Evolutionary conservation across 345 rosid species (phyloP), one percentile per base, ranked within the genome.

Genomic region (Ricinus communis): DNA sequence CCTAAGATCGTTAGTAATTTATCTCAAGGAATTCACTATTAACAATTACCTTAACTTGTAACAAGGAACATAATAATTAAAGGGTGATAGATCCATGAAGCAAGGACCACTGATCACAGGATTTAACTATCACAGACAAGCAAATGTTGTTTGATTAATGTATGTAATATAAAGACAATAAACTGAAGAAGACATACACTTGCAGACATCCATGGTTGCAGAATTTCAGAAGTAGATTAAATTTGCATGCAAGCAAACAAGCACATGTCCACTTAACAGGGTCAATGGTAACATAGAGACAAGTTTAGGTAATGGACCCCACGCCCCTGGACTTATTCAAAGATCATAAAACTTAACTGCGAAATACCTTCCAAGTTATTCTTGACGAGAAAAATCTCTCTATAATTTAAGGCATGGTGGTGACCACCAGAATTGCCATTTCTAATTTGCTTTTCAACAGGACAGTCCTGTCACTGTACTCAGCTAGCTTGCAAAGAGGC

Each of bases 271-370:
- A 24, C 65, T 56, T 56, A 27, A 51, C 19, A 58, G 25, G 46
- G 57, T 66, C 66, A 57, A 65, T 56, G 51, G 28, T 14, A 57
- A 57, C 43, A 66, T 40, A 21, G 30, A 53, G 60, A 71, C 75
- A 41, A 56, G 50, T 10, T 18, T 11, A 62, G 10, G 25, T 49
- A 61, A 0, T 47, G 21, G 73, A 45, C 66, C 60, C 21, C 61
- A n/a, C 31, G 63, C 24, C 50, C 2, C 54, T 21, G 8, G 21
- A n/a, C 21, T 30, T 16, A 28, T 25, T 43, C 30, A 51, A 22
- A 53, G 4, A 41, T 63, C 43, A 52, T 25, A 71, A 51, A 5
- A 41, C 18, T 41, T 15, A 65, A 46, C 28, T 31, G 22, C 4
- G 13, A 25, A 46, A 45, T 8, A 2, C 38, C 38, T 24, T 12